Base-by-base conservation (phyloP, 192 early-diverging fungal genomes). In the Coemansia umbellata region DNA sequence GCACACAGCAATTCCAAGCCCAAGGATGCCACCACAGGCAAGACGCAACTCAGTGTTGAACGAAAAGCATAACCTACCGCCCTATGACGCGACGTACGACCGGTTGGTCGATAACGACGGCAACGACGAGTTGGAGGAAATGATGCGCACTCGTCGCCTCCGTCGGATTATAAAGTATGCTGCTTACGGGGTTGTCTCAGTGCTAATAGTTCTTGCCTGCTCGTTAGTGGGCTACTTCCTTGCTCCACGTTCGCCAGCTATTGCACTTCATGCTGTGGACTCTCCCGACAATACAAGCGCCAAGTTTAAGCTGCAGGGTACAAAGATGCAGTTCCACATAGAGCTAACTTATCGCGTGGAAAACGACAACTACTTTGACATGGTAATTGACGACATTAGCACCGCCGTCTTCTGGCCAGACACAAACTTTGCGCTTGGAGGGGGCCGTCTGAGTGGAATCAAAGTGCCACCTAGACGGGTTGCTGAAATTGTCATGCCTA, bases 341-440 rank as follows among this genome's bases (percentile, higher is more conserved):
- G 59, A 66, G 31, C 70, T 73, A 17, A 52, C 55, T 11, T 73
- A 73, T 31, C 70, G 70, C 37, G 70, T 73, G 35, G 63, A 73
- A 32, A 73, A 73, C 59, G 70, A 73, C 53, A 73, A 73, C 53
- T 73, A 47, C 52, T 73, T 73, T 49, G 63, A 66, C 44, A 55
- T 73, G 43, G 30, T 42, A 5, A 55, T 74, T 22, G 59, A 66
- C 53, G 70, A 65, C 43, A 74, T 74, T 28, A 74, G 70, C 53
- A 58, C 70, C 15, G 70, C 70, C 0, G 58, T 74, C 2, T 74
- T 74, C 27, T 74, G 70, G 70, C 70, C 70, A 4, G 70, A 74
- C 26, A 74, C 70, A 13, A 66, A 74, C 50, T 74, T 66, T 66
- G 70, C 70, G n/a, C 70, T 74, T 15, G 70, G 70, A 18, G 70